Percentiles rank a stretch among this genome's conserved stretches.
These are phyloP conservation scores for Antarctomyces pellizariae DNA, from an alignment of 495 filamentous ascomycete species.

Conservation along the genomic window DNA sequence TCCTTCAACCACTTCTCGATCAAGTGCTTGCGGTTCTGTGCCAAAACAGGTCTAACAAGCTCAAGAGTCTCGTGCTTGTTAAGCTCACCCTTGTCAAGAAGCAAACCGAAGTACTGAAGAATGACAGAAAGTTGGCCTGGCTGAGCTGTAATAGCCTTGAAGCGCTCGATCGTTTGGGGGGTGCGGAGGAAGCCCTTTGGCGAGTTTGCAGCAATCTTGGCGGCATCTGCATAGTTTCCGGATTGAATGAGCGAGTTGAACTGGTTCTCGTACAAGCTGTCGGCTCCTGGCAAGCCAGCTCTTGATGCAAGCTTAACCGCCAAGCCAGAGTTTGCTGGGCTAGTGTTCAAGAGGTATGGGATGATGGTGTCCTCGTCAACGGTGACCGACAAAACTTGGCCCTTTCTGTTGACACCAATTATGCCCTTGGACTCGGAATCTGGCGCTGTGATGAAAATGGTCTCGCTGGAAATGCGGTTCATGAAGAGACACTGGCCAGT, in stretches of 20 bases:
- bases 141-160: constrained; percentile 59
- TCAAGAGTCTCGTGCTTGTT: constrained; percentile 89
- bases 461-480: constrained; percentile 98
- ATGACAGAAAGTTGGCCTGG: constrained; percentile 72
- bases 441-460: constrained; percentile 80
- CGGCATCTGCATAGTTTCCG: constrained; percentile 65
- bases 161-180: constrained; percentile 76
- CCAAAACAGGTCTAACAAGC: constrained; percentile 73
- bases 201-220: constrained; percentile 89
- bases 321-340: constrained; percentile 73
- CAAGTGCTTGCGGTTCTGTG: constrained; percentile 83
- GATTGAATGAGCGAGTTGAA: constrained; percentile 63
- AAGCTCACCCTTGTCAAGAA: constrained; percentile 80
- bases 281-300: constrained; percentile 81
- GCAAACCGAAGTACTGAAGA: constrained; percentile 91
- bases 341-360: constrained; percentile 68
- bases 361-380: constrained; percentile 81
- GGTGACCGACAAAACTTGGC: constrained; percentile 81
- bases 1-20: constrained; percentile 95
- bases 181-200: constrained; percentile 89
- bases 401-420: constrained; percentile 90
- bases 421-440: constrained; percentile 72
- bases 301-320: constrained; percentile 90
- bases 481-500: constrained; percentile 97
- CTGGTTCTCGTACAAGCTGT: constrained; percentile 79